Evolutionary conservation across 768 basidiomycete genomes (phyloP), one percentile per base, ranked within the genome.

Genomic region (Crassisporium funariophilum): DNA sequence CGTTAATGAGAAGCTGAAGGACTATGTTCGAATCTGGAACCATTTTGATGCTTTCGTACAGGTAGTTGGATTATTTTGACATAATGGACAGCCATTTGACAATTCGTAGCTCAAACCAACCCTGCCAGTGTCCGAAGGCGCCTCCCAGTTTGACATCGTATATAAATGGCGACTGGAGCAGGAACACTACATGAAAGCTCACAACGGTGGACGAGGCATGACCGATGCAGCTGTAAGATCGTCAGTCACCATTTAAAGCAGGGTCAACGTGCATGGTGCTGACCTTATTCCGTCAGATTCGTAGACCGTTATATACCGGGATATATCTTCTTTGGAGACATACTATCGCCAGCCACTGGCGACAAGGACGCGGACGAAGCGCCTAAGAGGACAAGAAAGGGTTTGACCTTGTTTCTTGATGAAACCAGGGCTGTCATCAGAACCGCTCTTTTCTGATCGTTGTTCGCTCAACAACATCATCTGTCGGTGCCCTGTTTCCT

Each of bases 301-400:
- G 83, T 95, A 5, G 88, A 93, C 64, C 83, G 95, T 4, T 97
- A 97, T 65, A 93, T 98, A 55, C 94, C 94, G 1, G 91, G 88
- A 3, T 98, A 97, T 60, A 83, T 95, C 49, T 86, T 95, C 61
- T 98, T 89, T 59, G 82, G 77, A 3, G 79, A 81, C 16, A 81
- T 59, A 43, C 43, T 61, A 44, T 43, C 52, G 23, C 20, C 38
- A 39, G 13, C 29, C 33, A 9, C 27, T 27, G 21, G 7, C 25
- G 21, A 41, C 1, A 19, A 46, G 11, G 34, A 49, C 37, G 12
- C 37, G n/a, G 41, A 12, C 12, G 27, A 50, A n/a, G 35, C 46
- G 41, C 60, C 62, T 13, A 49, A 35, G n/a, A 63, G 65, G 65
- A 44, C 59, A 10, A 79, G 76, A 6, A 74, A 66, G 19, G 75